phyloP scores from a whole-genome alignment of 2,329 filamentous ascomycete species.

The Colletotrichum chrysophilum region DNA sequence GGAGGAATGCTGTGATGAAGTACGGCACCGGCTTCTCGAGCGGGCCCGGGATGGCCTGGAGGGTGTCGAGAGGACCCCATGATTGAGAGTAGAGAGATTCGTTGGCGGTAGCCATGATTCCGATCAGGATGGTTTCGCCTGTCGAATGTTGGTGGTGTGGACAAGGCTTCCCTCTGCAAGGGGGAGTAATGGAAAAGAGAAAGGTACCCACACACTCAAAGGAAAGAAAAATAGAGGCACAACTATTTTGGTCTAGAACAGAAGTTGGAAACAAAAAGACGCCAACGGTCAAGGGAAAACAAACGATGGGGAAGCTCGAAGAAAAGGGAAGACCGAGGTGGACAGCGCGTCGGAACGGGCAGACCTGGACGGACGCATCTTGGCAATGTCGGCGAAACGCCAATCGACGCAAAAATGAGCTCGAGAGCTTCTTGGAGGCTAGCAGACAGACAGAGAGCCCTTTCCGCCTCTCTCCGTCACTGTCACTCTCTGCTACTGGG shows the following conservation, averaged over 20 bases:
- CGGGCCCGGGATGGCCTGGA: constrained; percentile 13
- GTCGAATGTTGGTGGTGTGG: background rate
- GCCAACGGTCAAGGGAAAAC: background rate
- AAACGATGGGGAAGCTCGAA: background rate
- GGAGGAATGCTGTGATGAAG: constrained; percentile 10
- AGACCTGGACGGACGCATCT: constrained; percentile 16
- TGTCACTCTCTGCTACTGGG: background rate
- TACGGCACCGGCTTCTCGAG: constrained; percentile 16
- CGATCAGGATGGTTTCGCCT: background rate
- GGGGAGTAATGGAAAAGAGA: background rate
- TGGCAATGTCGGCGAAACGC: constrained; percentile 9
- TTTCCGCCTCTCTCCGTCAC: background rate
- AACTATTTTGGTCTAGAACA: background rate
- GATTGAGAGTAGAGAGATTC: constrained; percentile 6
- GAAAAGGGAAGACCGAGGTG: constrained; percentile 14
- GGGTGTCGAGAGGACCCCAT: constrained; percentile 10
- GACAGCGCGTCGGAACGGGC: background rate
- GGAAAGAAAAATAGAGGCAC: background rate
- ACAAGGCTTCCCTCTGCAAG: background rate
- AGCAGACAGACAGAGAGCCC: background rate
- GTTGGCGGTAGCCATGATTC: constrained; percentile 17
- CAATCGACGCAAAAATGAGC: constrained; percentile 5
- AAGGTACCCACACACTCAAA: background rate
- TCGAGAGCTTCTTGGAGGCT: constrained; percentile 5
- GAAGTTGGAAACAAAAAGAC: background rate